Evolutionary conservation across 1,139 yeast species (phyloP), one percentile per base, ranked within the genome.

Genomic region (Saccharomycopsis hybrid): DNA sequence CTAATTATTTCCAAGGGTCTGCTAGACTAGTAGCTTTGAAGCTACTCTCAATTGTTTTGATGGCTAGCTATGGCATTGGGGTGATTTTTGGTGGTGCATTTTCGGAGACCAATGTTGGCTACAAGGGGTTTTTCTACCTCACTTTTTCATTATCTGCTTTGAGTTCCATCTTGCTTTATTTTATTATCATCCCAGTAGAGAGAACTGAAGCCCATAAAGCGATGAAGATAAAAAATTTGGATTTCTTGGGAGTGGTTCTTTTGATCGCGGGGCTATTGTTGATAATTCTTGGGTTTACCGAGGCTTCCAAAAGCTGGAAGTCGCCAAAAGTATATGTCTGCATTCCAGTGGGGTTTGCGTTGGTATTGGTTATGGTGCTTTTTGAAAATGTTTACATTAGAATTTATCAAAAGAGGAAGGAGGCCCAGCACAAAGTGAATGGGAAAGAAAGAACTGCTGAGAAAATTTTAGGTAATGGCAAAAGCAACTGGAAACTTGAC

Each of bases 21-120:
- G 48, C 54, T 8, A 58, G 65, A 35, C 65, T 65, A 2, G 53
- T 63, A 43, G 58, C 61, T 18, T 54, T 57, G 9, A 56, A 65
- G 9, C 28, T 58, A 5, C 53, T 65, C 3, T 60, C 64, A 1
- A 53, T 63, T 5, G 62, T 63, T n/a, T 57, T 60, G 24, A 58
- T 60, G 3, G 58, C 56, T 13, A 54, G 62, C 24, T 59, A 63
- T 5, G 67, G 69, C 13, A 33, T 64, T 13, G 71, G 71, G 5
- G 56, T 60, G 9, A 35, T 68, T 24, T 44, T 67, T 1, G 71
- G 71, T 7, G 71, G 71, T 38, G 71, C 66, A 1, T 67, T 68
- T 46, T 56, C 63, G 4, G 51, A 50, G 31, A 58, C 65, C 1
- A n/a, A 46, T 2, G 56, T 64, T 46, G 71, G 70, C 1, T 66